These are phyloP conservation scores for Retiboletus flavoniger DNA, from an alignment of 1,284 basidiomycete species.

Conservation along the genomic window DNA sequence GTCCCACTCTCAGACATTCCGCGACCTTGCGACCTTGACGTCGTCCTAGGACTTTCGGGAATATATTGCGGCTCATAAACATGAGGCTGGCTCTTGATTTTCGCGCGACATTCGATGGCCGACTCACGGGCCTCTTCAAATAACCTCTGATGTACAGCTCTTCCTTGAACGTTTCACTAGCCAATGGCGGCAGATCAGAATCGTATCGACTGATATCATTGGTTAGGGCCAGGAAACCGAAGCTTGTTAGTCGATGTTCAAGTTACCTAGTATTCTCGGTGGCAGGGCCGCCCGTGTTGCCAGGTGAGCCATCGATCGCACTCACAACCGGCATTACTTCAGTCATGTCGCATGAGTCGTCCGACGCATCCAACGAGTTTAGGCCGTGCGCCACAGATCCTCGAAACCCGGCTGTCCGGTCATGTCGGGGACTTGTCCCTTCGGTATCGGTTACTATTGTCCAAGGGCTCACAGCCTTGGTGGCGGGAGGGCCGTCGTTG, in stretches of 20 bases:
- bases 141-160: conserved; percentile 32
- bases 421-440: background rate
- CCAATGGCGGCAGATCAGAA: conserved; percentile 17
- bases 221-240: conserved; percentile 3
- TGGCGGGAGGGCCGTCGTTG: background rate
- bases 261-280: conserved; percentile 12
- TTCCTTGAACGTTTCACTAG: conserved; percentile 37
- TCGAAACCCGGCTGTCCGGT: background rate
- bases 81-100: conserved; percentile 1
- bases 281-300: background rate
- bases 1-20: conserved; percentile 9
- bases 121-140: conserved; percentile 21
- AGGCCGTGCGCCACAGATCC: background rate
- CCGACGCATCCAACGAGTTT: background rate
- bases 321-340: conserved; percentile 6
- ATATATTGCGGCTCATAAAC: conserved; percentile 4
- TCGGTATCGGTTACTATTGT: background rate
- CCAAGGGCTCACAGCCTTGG: background rate
- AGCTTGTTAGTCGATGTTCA: background rate
- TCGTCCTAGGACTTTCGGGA: conserved; percentile 21
- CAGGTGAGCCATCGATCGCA: background rate
- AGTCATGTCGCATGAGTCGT: conserved; percentile 8
- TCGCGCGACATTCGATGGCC: conserved; percentile 4
- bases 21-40: conserved; percentile 19
- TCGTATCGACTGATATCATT: conserved; percentile 6